Evolutionary conservation across 2,329 filamentous ascomycete genomes (phyloP), one percentile per base, ranked within the genome.

Genomic region (Fusarium poae): DNA sequence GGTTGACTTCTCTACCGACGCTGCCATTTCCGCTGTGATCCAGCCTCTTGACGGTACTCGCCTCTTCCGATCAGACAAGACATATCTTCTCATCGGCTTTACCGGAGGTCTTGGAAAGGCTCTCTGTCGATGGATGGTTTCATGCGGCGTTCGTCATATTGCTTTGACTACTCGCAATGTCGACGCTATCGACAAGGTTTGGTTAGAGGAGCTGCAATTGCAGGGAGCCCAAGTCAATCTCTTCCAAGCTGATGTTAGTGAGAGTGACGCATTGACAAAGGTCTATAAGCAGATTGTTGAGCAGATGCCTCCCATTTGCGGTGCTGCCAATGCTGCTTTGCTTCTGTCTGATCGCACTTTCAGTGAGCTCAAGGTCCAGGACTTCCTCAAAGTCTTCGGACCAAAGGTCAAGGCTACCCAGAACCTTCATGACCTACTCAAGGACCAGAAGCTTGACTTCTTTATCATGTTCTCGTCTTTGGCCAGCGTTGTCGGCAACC

Each of bases 271-370:
- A 8, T 25, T 74, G 2, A 8, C 9, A 10, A 15, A 12, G 3
- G 55, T 72, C 23, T 51, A 71, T 23, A 37, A 57, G 4, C 32
- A 60, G 2, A 71, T 79, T 7, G 13, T 45, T 29, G 10, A 52
- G 6, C 25, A 34, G 21, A 52, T 58, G 39, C 59, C 62, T 1
- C 58, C 62, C 1, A 42, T 65, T 12, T 51, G 52, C 5, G 62
- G 58, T 34, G 20, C 52, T 25, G 59, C 58, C 5, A 53, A 65
- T 20, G 62, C 53, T 34, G 58, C 62, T 9, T 23, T 65, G 3
- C 29, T 65, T 15, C 23, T 65, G 6, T 34, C 51, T 6, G 62
- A 63, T 15, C n/a, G 18, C 2, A 29, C 45, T 0, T 65, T 65
- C 12, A 42, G 39, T 7, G 42, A 44, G 21, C 46, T 65, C 9